Evolutionary conservation across 768 basidiomycete genomes (phyloP), one percentile per base, ranked within the genome.

Genomic region (Amyloporia xantha): DNA sequence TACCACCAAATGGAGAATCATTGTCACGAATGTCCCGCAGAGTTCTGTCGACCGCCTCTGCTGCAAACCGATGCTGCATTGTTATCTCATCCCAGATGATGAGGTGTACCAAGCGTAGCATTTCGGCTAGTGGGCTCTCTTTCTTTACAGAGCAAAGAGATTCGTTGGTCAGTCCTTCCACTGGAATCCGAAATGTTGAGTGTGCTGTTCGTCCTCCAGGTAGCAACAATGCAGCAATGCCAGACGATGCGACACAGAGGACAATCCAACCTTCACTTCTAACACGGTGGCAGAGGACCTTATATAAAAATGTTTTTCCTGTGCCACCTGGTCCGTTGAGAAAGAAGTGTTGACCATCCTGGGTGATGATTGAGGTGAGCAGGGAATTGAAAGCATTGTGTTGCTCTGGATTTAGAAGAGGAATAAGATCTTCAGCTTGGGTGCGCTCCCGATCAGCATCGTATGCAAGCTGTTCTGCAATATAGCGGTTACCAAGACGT

Each of bases 181-280:
- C 63, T 1, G 75, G 76, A 35, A 77, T 74, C 47, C 73, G 71
- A 62, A 78, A 78, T 7, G 52, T 55, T 0, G 72, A 76, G 52
- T 79, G 73, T 0, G 73, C 64, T 20, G 77, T 79, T 1, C 66
- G 57, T 1, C 76, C 77, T 40, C 71, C 69, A 5, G 41, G 48
- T 0, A 77, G 57, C 0, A 79, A 61, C 10, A 76, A 57, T 1
- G 76, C 62, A 6, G 76, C 71, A 47, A 78, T 71, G 0, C 75
- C 74, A 35, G 75, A 76, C 1, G 76, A 78, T 11, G 75, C 71
- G 12, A 74, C 71, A 69, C 71, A 76, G 2, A 79, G 62, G 1
- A 71, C 64, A 58, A 77, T 65, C 21, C 54, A 19, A 0, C 63
- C 62, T 11, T 59, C 38, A 6, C 51, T 50, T 11, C 62, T 51